Evolutionary conservation across 225 moss, liverwort and hornwort genomes (phyloP).

Genomic region (Antitrichia curtipendula): DNA sequence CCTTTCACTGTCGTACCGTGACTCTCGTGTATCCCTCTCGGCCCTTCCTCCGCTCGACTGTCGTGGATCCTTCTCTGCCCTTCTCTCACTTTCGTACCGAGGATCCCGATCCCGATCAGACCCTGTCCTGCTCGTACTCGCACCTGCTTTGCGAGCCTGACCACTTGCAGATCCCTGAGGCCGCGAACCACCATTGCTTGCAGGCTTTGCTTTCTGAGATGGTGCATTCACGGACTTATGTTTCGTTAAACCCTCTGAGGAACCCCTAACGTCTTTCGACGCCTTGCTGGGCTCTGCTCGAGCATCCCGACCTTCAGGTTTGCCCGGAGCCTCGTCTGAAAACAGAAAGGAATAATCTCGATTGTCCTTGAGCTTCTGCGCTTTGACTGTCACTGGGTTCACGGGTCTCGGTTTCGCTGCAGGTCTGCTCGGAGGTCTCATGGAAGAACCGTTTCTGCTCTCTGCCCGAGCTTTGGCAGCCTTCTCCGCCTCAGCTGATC

Average conservation of each 20-base stretch:
- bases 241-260: neutral
- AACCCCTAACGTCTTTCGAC: constrained; percentile 15
- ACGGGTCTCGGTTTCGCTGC: constrained; percentile 15
- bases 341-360: constrained; percentile 77
- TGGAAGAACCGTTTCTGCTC: neutral
- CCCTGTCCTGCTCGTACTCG: constrained; percentile 10
- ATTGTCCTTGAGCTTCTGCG: constrained; percentile 69
- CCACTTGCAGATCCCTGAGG: constrained; percentile 4
- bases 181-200: constrained; percentile 10
- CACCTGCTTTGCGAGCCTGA: constrained; percentile 19
- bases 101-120: constrained; percentile 32
- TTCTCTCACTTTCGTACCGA: constrained; percentile 17
- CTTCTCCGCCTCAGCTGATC: constrained; percentile 39
- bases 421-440: constrained; percentile 21
- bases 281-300: constrained; percentile 16
- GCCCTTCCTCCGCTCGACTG: constrained; percentile 4
- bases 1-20: constrained; percentile 7
- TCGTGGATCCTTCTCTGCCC: constrained; percentile 4
- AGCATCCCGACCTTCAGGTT: constrained; percentile 9
- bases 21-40: constrained; percentile 10
- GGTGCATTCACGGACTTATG: neutral
- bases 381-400: constrained; percentile 41
- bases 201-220: constrained; percentile 9
- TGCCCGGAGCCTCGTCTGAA: constrained; percentile 50
- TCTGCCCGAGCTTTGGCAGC: constrained; percentile 4